These are phyloP conservation scores for Cadophora sp. DNA, from an alignment of 2,329 filamentous ascomycete species.

Conservation along the genomic window DNA sequence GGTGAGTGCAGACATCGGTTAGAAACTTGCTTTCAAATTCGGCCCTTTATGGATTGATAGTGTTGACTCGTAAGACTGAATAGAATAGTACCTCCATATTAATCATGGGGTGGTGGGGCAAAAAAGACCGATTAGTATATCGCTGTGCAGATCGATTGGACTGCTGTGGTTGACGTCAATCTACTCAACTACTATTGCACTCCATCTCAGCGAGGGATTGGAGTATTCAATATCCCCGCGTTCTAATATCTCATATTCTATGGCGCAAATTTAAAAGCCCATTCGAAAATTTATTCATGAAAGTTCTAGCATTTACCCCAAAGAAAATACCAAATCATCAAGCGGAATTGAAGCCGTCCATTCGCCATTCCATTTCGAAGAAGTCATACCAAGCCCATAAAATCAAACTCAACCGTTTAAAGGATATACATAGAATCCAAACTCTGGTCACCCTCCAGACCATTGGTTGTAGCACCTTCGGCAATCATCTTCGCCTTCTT, in stretches of 20 bases:
- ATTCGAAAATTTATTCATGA: too few species aligned
- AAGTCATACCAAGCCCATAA: too few species aligned
- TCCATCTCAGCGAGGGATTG: background rate
- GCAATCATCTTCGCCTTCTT: conserved; percentile 42
- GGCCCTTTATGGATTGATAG: background rate
- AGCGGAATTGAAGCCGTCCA: too few species aligned
- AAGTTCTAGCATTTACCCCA: too few species aligned
- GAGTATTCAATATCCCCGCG: background rate
- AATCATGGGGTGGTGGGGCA: background rate
- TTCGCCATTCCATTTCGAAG: too few species aligned
- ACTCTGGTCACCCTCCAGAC: conserved; percentile 40
- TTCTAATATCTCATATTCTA: background rate
- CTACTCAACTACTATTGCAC: background rate
- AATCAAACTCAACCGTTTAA: conserved; percentile 21
- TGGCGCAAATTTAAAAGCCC: too few species aligned
- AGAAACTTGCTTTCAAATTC: background rate
- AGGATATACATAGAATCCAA: conserved; percentile 41
- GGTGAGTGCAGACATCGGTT: background rate
- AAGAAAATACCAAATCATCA: too few species aligned
- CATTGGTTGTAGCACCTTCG: conserved; percentile 42
- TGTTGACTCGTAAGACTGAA: background rate
- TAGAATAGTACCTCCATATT: background rate
- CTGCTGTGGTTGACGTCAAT: background rate
- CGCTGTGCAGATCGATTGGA: background rate
- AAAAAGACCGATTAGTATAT: background rate